Evolutionary conservation across 352 stramenopile genomes (phyloP).

Genomic region (Phytophthora uliginosa): DNA sequence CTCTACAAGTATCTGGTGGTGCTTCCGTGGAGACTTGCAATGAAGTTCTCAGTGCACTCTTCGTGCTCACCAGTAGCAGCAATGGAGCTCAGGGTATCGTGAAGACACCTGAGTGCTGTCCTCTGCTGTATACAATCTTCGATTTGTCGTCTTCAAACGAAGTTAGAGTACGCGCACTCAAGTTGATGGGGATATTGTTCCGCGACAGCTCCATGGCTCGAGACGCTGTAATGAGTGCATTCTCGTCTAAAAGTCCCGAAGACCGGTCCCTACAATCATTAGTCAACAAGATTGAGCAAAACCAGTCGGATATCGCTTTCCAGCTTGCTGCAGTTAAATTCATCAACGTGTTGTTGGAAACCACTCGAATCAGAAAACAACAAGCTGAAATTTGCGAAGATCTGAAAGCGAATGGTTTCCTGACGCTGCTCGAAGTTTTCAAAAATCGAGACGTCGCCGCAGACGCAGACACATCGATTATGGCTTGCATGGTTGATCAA

Average conservation of each 20-base stretch:
- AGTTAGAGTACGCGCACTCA: slow-evolving; percentile 38
- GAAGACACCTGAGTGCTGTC: slow-evolving; percentile 41
- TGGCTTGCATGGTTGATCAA: slow-evolving; percentile 17
- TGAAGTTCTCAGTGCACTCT: slow-evolving; percentile 63
- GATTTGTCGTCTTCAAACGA: slow-evolving; percentile 25
- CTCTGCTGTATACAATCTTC: slow-evolving; percentile 40
- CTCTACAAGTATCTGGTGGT: slow-evolving; percentile 43
- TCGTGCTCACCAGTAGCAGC: slow-evolving; percentile 53
- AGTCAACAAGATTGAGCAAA: slow-evolving; percentile 35
- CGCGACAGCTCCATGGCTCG: slow-evolving; percentile 38
- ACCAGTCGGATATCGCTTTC: slow-evolving; percentile 35
- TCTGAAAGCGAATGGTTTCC: slow-evolving; percentile 43
- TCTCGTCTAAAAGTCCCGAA: slow-evolving; percentile 23
- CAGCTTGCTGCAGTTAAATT: slow-evolving; percentile 55
- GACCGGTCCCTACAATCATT: slow-evolving; percentile 42
- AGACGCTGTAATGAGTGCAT: slow-evolving; percentile 37
- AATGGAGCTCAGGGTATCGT: slow-evolving; percentile 43
- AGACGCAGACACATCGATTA: not conserved
- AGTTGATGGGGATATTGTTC: slow-evolving; percentile 41
- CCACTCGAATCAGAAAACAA: slow-evolving; percentile 36
- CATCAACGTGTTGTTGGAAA: slow-evolving; percentile 53
- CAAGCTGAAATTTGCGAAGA: slow-evolving; percentile 54
- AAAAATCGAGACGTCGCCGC: slow-evolving; percentile 5
- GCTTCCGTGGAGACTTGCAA: slow-evolving; percentile 32
- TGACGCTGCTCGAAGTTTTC: slow-evolving; percentile 42